Conservation (phyloP, 495 filamentous ascomycete species). For the Aspergillus funiculosus region DNA sequence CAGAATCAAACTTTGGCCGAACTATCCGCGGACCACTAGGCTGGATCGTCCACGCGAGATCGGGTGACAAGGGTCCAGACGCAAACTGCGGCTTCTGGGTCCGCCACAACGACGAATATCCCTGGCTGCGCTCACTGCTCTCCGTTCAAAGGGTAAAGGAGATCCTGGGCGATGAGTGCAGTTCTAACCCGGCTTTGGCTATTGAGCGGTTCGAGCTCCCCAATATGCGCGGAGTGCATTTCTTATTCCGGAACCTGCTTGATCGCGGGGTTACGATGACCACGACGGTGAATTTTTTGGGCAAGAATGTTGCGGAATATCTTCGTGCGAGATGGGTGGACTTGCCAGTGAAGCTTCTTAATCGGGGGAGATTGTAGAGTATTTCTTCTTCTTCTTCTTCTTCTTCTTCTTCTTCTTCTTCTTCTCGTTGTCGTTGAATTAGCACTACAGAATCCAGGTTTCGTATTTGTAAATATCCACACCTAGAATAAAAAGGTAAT, state of each 20-base stretch:
- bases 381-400: not conserved
- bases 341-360: conserved; percentile 40
- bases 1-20: conserved; percentile 32
- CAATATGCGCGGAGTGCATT: conserved; percentile 44
- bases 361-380: conserved; percentile 31
- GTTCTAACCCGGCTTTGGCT: conserved; percentile 32
- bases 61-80: conserved; percentile 50
- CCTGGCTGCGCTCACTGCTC: conserved; percentile 46
- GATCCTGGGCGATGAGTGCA: conserved; percentile 38
- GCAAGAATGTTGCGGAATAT: conserved; percentile 54
- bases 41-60: conserved; percentile 44
- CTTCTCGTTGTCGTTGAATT: too few species aligned
- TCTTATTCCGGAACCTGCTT: conserved; percentile 49
- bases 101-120: conserved; percentile 42
- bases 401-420: not conserved
- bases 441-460: too few species aligned
- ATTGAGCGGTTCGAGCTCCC: conserved; percentile 50
- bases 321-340: conserved; percentile 45
- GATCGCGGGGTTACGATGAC: conserved; percentile 50
- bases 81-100: conserved; percentile 52
- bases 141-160: conserved; percentile 32
- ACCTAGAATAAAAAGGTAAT: too few species aligned
- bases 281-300: conserved; percentile 47
- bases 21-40: conserved; percentile 40
- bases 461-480: too few species aligned